A percentile compares a stretch with the other conserved stretches of the same genome.
Conservation (phyloP, 139 green algal species). For the Yamagishiella unicocca region DNA sequence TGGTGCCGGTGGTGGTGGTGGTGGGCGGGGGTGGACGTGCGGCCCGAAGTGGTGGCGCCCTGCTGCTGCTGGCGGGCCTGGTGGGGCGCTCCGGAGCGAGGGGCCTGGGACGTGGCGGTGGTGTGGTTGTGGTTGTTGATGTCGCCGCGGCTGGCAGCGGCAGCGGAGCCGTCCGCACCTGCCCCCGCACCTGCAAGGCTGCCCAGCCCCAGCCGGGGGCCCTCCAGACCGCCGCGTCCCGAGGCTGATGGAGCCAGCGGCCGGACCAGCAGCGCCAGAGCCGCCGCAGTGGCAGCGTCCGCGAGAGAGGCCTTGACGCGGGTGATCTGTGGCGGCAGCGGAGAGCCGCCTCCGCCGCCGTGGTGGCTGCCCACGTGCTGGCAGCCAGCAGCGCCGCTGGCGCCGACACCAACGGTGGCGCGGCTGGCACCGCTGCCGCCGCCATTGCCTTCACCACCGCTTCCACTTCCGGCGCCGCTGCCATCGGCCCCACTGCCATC, state of each 20-base stretch:
- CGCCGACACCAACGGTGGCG: constrained; percentile 5
- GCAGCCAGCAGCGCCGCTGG: background rate
- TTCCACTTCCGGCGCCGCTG: background rate
- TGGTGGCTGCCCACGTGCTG: no score
- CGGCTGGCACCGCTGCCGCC: background rate
- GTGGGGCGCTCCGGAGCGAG: no score
- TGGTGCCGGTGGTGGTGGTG: no score
- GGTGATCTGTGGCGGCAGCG: background rate
- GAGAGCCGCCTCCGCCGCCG: background rate
- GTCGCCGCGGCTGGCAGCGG: no score
- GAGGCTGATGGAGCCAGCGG: no score
- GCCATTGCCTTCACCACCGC: background rate
- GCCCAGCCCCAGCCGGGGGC: no score
- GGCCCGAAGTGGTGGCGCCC: no score
- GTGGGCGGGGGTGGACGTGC: no score
- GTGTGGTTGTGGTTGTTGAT: no score
- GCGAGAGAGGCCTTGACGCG: background rate
- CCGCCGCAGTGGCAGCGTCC: background rate
- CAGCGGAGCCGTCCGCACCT: background rate
- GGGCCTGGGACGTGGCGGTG: constrained; percentile 3
- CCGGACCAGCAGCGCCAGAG: background rate
- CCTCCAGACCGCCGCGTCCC: background rate
- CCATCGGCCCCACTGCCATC: background rate
- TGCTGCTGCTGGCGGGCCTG: no score
- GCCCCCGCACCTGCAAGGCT: background rate